A percentile compares a stretch with the other conserved stretches of the same genome.
Conservation (phyloP, 176 grass and related monocot genomes). For the Aegilops tauschii region DNA sequence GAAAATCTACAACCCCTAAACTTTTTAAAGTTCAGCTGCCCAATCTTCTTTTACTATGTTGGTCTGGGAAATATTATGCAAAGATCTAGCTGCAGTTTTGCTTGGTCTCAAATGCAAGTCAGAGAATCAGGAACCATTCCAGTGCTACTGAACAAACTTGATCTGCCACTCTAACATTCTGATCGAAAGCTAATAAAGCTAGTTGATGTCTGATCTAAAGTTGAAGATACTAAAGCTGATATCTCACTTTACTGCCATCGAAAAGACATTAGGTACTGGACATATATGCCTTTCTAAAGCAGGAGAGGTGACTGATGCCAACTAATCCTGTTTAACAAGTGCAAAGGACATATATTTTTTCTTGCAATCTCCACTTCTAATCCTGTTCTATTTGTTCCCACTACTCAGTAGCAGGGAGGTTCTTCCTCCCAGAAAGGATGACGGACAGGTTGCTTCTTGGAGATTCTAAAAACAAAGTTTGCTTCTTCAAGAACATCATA, state of each 20-base stretch:
- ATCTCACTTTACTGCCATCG: constrained; percentile 3
- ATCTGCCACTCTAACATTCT: not conserved
- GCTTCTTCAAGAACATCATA: not conserved
- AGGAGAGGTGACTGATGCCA: not conserved
- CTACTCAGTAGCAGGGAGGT: not conserved
- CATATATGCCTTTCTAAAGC: constrained; percentile 7
- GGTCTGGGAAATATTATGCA: not conserved
- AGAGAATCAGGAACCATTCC: not conserved
- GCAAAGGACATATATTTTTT: not conserved
- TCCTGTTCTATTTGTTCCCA: not conserved
- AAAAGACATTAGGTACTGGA: constrained; percentile 12
- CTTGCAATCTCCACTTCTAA: not conserved
- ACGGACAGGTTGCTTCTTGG: not conserved
- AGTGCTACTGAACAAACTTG: not conserved
- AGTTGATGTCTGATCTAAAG: constrained; percentile 15
- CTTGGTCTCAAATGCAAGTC: not conserved
- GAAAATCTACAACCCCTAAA: not conserved
- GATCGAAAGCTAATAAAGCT: not conserved
- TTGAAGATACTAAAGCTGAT: constrained; percentile 33
- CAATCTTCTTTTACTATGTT: not conserved
- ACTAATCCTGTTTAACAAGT: not conserved
- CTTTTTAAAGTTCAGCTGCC: not conserved
- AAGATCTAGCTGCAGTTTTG: constrained; percentile 6
- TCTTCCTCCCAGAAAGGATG: not conserved
- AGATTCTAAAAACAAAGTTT: no score